These are phyloP conservation scores for Aspergillus haitiensis DNA, from an alignment of 495 filamentous ascomycete species.

Conservation along the genomic window DNA sequence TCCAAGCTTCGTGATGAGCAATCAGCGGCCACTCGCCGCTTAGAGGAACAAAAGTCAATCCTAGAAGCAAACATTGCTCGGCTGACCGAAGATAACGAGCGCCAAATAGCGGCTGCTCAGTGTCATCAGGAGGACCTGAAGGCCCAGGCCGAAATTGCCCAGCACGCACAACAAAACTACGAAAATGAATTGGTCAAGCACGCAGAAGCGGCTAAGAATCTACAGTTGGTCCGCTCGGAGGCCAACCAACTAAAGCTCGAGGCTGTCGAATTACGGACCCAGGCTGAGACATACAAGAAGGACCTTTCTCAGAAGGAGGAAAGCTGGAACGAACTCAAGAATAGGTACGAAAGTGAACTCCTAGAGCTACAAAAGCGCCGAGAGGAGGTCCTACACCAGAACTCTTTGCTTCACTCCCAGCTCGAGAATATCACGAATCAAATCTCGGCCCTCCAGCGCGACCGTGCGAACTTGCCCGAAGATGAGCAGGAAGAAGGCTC, in stretches of 20 bases:
- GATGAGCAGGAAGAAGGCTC: slow-evolving; percentile 39
- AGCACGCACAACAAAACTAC: slow-evolving; percentile 91
- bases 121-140: slow-evolving; percentile 89
- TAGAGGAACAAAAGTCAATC: slow-evolving; percentile 75
- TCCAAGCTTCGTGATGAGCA: slow-evolving; percentile 74
- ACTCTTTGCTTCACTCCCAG: slow-evolving; percentile 83
- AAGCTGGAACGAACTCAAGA: slow-evolving; percentile 80
- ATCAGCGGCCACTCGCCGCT: slow-evolving; percentile 66
- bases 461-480: slow-evolving; percentile 56
- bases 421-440: slow-evolving; percentile 78
- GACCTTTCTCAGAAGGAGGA: slow-evolving; percentile 77
- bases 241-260: slow-evolving; percentile 79
- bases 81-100: slow-evolving; percentile 81
- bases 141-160: slow-evolving; percentile 88
- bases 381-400: slow-evolving; percentile 80
- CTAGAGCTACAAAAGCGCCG: slow-evolving; percentile 71
- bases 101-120: slow-evolving; percentile 69
- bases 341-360: slow-evolving; percentile 80
- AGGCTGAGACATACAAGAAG: slow-evolving; percentile 77
- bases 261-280: slow-evolving; percentile 65
- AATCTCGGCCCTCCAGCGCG: slow-evolving; percentile 73
- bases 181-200: slow-evolving; percentile 92
- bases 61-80: slow-evolving; percentile 75
- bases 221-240: slow-evolving; percentile 76
- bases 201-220: slow-evolving; percentile 80